Percentiles rank a stretch among this genome's conserved stretches.
Evolutionary conservation across 495 filamentous ascomycete species (phyloP).

Genomic region (Daldinia childiae): DNA sequence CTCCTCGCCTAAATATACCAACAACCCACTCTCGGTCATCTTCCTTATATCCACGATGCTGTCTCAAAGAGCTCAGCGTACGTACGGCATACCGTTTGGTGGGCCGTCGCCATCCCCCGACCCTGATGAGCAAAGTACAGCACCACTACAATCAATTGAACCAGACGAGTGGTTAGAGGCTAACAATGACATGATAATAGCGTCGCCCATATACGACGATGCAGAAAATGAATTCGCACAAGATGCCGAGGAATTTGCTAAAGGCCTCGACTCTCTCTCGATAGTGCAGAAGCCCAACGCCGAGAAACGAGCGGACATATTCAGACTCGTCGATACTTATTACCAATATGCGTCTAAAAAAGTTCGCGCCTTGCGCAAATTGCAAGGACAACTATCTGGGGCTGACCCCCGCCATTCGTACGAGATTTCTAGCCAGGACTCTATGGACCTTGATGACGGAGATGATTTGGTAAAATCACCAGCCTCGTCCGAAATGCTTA

Average conservation of each 20-base stretch:
- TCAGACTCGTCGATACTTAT: slow-evolving; percentile 56
- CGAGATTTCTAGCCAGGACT: slow-evolving; percentile 66
- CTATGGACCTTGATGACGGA: slow-evolving; percentile 66
- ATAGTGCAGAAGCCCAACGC: slow-evolving; percentile 42
- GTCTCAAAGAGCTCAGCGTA: slow-evolving; percentile 19
- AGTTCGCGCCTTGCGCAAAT: slow-evolving; percentile 50
- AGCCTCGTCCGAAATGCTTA: slow-evolving; percentile 48
- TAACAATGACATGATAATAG: slow-evolving; percentile 23
- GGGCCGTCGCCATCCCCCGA: slow-evolving; percentile 27
- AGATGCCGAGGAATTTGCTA: slow-evolving; percentile 59
- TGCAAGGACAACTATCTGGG: slow-evolving; percentile 34
- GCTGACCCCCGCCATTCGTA: slow-evolving; percentile 51
- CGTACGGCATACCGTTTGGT: slow-evolving; percentile 33
- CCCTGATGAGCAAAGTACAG: slow-evolving; percentile 37
- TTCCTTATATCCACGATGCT: slow-evolving; percentile 32
- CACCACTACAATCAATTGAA: slow-evolving; percentile 23
- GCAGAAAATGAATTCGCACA: slow-evolving; percentile 47
- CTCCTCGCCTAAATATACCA: slow-evolving; percentile 29
- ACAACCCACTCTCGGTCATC: background rate
- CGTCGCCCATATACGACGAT: slow-evolving; percentile 20
- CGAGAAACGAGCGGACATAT: slow-evolving; percentile 55
- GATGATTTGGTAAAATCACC: slow-evolving; percentile 50
- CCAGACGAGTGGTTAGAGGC: slow-evolving; percentile 17
- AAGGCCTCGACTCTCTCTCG: slow-evolving; percentile 54
- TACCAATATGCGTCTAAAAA: slow-evolving; percentile 53